These are phyloP conservation scores for Pseudofabraea citricarpa DNA, from an alignment of 2,329 filamentous ascomycete species.

Conservation along the genomic window DNA sequence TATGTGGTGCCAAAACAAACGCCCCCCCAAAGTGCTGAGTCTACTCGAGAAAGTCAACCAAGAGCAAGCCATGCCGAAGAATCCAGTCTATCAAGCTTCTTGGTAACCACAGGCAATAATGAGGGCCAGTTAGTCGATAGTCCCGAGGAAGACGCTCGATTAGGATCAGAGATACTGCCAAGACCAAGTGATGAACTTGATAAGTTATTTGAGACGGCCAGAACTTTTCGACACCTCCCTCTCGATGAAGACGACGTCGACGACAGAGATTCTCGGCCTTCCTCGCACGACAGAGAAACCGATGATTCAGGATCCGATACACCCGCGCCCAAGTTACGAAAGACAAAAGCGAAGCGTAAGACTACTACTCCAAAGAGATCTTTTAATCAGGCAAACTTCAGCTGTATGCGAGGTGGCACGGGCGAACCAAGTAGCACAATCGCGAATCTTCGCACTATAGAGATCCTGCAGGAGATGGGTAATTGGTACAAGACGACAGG, in stretches of 20 bases:
- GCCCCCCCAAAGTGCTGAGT: constrained; percentile 31
- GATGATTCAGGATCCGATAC: constrained; percentile 26
- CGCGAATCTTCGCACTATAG: constrained; percentile 72
- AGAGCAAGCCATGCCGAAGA: background rate
- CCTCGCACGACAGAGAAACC: constrained; percentile 10
- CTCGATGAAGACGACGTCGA: constrained; percentile 48
- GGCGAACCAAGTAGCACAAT: constrained; percentile 39
- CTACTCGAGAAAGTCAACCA: constrained; percentile 6
- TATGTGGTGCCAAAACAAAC: constrained; percentile 35
- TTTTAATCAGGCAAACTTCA: constrained; percentile 42
- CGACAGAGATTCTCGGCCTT: constrained; percentile 28
- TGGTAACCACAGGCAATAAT: constrained; percentile 1
- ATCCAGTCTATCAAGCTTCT: background rate
- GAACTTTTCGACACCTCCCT: constrained; percentile 54
- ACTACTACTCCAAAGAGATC: constrained; percentile 5
- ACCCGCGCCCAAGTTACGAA: constrained; percentile 2
- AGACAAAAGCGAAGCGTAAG: constrained; percentile 8
- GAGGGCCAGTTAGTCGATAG: constrained; percentile 3
- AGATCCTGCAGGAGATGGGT: constrained; percentile 72
- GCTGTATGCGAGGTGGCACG: constrained; percentile 49
- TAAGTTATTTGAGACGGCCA: constrained; percentile 58
- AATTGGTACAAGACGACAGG: constrained; percentile 70
- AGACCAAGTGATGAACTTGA: constrained; percentile 51
- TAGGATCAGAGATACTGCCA: background rate
- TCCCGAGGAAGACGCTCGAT: background rate